Evolutionary conservation across 2,329 filamentous ascomycete genomes (phyloP).

Genomic region (Aspergillus fructus): DNA sequence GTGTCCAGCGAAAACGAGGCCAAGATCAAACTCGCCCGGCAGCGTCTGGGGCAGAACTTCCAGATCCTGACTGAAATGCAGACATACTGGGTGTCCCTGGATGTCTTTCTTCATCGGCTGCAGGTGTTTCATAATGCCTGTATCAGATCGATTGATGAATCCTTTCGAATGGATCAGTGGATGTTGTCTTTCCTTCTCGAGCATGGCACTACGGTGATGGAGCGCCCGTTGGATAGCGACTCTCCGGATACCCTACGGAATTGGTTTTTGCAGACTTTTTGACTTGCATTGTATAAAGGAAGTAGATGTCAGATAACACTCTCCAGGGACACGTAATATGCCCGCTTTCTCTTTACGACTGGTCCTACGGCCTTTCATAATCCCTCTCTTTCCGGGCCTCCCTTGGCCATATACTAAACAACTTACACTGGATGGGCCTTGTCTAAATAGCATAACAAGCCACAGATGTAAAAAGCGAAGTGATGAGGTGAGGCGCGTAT

Average conservation of each 20-base stretch:
- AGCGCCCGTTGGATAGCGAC: not conserved
- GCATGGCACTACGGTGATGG: not conserved
- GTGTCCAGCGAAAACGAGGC: conserved; percentile 41
- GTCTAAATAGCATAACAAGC: too few species aligned
- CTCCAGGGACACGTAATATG: too few species aligned
- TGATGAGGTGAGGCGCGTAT: too few species aligned
- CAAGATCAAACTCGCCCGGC: conserved; percentile 35
- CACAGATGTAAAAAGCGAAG: too few species aligned
- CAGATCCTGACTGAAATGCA: conserved; percentile 44
- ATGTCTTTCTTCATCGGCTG: conserved; percentile 40
- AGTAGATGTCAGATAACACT: too few species aligned
- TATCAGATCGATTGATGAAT: conserved; percentile 35
- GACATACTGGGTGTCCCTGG: conserved; percentile 44
- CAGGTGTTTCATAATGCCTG: conserved; percentile 46
- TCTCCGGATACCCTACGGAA: not conserved
- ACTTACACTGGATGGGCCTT: too few species aligned
- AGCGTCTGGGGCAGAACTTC: conserved; percentile 47
- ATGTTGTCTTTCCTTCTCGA: conserved; percentile 37
- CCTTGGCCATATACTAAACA: too few species aligned
- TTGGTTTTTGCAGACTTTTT: not conserved
- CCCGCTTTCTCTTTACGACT: too few species aligned
- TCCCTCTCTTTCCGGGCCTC: too few species aligned
- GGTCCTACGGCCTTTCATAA: too few species aligned
- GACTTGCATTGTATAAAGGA: not conserved
- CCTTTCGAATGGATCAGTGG: conserved; percentile 45